phyloP scores from a whole-genome alignment of 306 rosid species.

The Echinosophora koreensis region DNA sequence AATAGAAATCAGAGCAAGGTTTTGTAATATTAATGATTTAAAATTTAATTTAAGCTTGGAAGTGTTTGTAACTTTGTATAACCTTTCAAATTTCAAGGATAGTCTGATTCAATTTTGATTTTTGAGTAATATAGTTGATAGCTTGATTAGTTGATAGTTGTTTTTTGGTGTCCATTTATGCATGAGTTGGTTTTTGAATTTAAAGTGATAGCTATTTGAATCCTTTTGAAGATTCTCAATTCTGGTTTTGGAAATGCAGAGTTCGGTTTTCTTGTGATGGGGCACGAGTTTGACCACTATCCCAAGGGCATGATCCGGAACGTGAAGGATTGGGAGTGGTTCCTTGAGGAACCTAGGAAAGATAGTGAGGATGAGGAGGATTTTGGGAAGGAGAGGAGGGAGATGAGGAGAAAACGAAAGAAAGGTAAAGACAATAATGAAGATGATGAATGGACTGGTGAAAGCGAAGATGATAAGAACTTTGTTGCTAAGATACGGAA shows the following conservation, averaged over 20 bases:
- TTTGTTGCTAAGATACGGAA: constrained; percentile 56
- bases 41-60: not conserved
- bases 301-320: constrained; percentile 67
- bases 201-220: not conserved
- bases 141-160: not conserved
- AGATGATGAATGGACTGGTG: constrained; percentile 79
- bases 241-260: constrained; percentile 58
- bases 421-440: constrained; percentile 45
- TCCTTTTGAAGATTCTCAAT: constrained; percentile 25
- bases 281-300: constrained; percentile 82
- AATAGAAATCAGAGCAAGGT: not conserved
- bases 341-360: constrained; percentile 69
- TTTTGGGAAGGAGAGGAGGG: constrained; percentile 44
- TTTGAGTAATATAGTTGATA: not conserved
- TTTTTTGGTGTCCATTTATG: not conserved
- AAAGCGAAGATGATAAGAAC: constrained; percentile 63
- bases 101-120: not conserved
- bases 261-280: constrained; percentile 80
- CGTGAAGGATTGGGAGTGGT: constrained; percentile 80
- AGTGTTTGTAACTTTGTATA: not conserved
- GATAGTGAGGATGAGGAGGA: constrained; percentile 59
- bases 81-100: not conserved
- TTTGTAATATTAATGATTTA: not conserved
- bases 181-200: constrained; percentile 13
- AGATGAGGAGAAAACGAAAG: constrained; percentile 59